Evolutionary conservation across 768 basidiomycete species (phyloP), one percentile per base, ranked within the genome.

Genomic region (Leccinum imitatum): DNA sequence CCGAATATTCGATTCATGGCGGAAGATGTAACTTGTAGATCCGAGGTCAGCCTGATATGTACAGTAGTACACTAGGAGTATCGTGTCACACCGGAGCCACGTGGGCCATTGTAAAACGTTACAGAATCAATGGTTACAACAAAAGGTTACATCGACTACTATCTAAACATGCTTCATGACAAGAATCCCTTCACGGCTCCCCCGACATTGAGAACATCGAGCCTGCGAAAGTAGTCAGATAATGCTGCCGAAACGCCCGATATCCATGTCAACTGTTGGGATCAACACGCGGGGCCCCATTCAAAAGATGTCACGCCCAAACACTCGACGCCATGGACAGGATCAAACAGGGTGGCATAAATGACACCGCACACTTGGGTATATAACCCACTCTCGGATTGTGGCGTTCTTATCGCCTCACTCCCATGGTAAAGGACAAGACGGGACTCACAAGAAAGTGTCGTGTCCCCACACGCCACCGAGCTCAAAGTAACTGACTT

Each of bases 401-500:
- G 35, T 44, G 35, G 19, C 47, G n/a, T 53, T 33, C 44, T 27
- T 46, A 53, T 23, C 53, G 10, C 25, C 35, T 53, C 50, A 47
- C 41, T 33, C 27, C 31, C 53, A 19, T 15, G 51, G 21, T 48
- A n/a, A 37, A 61, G 41, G 54, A 8, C 15, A 21, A 54, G 44
- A 50, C 4, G 30, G 8, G 2, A 84, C 89, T 82, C 68, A 90
- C 86, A 98, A 78, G 78, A 98, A 98, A 21, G 95, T 98, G 75
- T 99, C 96, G 69, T 99, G 96, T 1, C 97, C 97, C 95, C 95
- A 98, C n/a, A 98, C 95, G 9, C 96, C 95, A 27, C 96, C 96
- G 2, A 98, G 82, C 75, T 98, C 97, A 71, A 96, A 99, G 74
- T 98, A 98, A 60, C 91, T 90, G 27, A 99, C 97, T 59, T 82